These are phyloP conservation scores for Euphrasia confusa DNA, from an alignment of 257 asterid species.

Conservation along the genomic window DNA sequence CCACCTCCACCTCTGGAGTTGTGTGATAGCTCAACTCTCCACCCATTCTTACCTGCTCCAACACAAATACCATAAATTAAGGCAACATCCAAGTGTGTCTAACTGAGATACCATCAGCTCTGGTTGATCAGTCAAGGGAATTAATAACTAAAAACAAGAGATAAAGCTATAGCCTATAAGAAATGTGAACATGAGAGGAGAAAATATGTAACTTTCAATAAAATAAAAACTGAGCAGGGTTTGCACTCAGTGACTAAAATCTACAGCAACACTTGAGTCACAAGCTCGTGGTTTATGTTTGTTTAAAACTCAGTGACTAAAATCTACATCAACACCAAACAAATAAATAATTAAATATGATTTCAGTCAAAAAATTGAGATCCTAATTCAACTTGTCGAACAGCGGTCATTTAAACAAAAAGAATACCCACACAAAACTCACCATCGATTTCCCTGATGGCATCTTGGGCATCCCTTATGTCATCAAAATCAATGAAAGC, in stretches of 20 bases:
- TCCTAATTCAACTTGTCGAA: background rate
- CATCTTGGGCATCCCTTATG: slow-evolving; percentile 89
- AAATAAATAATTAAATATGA: background rate
- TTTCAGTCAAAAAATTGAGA: background rate
- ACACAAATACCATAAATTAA: background rate
- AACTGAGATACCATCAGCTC: background rate
- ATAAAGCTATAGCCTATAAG: too few relatives aligned
- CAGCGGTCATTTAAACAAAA: background rate
- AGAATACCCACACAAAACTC: slow-evolving; percentile 1
- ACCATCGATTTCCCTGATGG: slow-evolving; percentile 83
- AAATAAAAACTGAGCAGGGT: background rate
- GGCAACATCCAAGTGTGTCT: slow-evolving; percentile 1
- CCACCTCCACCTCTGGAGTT: slow-evolving; percentile 76
- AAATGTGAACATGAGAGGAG: too few relatives aligned
- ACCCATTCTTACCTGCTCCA: slow-evolving; percentile 78
- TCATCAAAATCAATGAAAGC: slow-evolving; percentile 93
- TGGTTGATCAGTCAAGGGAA: background rate
- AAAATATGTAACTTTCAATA: too few relatives aligned
- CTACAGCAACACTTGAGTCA: too few relatives aligned
- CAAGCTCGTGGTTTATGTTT: too few relatives aligned
- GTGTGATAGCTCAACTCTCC: slow-evolving; percentile 97
- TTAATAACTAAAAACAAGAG: background rate
- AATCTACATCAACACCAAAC: background rate
- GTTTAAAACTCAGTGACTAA: background rate
- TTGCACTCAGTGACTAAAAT: too few relatives aligned